Evolutionary conservation across 257 asterid species (phyloP), one percentile per base, ranked within the genome.

Genomic region (Verbascum thapsus): DNA sequence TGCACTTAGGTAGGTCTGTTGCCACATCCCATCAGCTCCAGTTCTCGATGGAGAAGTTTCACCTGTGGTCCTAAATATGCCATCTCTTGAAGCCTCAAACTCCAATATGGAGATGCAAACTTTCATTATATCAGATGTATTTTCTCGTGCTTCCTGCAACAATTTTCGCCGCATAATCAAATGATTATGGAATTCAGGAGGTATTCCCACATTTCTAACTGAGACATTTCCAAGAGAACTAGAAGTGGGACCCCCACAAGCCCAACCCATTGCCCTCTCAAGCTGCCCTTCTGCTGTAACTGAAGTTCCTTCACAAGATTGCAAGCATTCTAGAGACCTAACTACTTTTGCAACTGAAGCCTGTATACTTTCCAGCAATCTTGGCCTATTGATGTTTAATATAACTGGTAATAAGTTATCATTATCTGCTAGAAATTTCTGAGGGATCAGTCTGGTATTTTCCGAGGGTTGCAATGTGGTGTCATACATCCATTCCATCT

Each of bases 231-330:
- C 87, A 59, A 54, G 67, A 69, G 94, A 56, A 67, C 72, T 73
- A 67, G 96, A 76, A 80, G 80, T 83, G 48, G 96, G 85, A 50
- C 96, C 88, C 69, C 96, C 97, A 78, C 99, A 94, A 68, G 99
- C 99, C 99, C 99, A 94, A 81, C 85, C 78, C 99, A 94, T 87
- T 52, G 99, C 99, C 80, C 99, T 83, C 87, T 94, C 97, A 70
- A 94, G 96, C 84, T 94, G 96, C 68, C 91, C 90, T 84, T 94
- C 97, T 67, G 97, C 95, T 34, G 85, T 74, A 45, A 72, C 76
- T 73, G 95, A 94, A 69, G 80, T 77, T 69, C 83, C 90, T 78
- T 87, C 99, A 72, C 91, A 94, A 67, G 80, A 80, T 75, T 87
- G 86, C 72, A 94, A 76, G 79, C 79, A 64, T 70, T 94, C 96